phyloP scores from a whole-genome alignment of 495 filamentous ascomycete species.

The Parmelia sp. region DNA sequence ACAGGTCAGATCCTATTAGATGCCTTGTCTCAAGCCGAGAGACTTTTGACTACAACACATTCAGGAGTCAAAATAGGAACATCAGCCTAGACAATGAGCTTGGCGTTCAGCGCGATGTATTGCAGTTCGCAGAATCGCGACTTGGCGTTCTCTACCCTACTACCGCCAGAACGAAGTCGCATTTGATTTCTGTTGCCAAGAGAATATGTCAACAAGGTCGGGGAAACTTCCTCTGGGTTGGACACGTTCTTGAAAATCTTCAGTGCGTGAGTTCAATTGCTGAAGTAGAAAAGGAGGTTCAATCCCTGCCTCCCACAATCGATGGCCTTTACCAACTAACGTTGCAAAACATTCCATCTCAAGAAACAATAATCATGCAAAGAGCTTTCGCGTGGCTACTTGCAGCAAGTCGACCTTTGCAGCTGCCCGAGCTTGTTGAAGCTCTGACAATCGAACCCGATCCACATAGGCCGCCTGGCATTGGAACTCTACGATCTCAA shows the following conservation, averaged over 20 bases:
- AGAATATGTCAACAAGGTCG: background rate
- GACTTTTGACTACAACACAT: background rate
- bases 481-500: background rate
- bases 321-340: background rate
- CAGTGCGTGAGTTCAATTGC: background rate
- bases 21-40: conserved; percentile 4
- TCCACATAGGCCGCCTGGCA: background rate
- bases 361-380: background rate
- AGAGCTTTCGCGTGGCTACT: background rate
- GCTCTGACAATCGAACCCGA: background rate
- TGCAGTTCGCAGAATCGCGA: background rate
- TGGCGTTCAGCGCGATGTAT: conserved; percentile 1
- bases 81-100: conserved; percentile 1
- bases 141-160: background rate
- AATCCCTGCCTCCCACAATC: background rate
- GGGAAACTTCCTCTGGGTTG: background rate
- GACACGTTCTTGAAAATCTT: background rate
- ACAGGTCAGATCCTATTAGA: background rate
- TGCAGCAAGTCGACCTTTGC: background rate
- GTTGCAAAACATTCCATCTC: background rate
- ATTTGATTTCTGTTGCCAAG: background rate
- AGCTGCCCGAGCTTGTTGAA: background rate
- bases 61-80: background rate
- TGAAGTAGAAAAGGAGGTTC: background rate
- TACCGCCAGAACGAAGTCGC: no score